Evolutionary conservation across 805 yeast genomes (phyloP).

Genomic region (Nakazawaea ambrosiae): DNA sequence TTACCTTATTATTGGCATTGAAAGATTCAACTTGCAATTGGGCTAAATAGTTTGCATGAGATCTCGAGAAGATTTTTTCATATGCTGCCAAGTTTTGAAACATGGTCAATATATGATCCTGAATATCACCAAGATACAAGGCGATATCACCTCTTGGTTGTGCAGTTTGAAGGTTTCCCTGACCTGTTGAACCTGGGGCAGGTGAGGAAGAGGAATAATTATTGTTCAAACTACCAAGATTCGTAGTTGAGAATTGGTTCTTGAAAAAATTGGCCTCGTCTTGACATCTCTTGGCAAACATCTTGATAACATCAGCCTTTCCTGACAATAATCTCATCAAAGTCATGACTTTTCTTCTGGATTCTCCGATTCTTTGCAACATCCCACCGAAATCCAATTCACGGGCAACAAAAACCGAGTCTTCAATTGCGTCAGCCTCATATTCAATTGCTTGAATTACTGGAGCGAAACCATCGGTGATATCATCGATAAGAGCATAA

Average conservation of each 20-base stretch:
- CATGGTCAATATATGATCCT: constrained; percentile 96
- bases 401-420: constrained; percentile 75
- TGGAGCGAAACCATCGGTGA: constrained; percentile 80
- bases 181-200: constrained; percentile 1
- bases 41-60: constrained; percentile 88
- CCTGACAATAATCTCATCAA: constrained; percentile 83
- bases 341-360: constrained; percentile 89
- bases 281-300: constrained; percentile 93
- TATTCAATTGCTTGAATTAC: constrained; percentile 70
- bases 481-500: constrained; percentile 77
- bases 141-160: constrained; percentile 90
- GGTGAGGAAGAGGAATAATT: background rate
- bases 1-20: constrained; percentile 75
- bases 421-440: constrained; percentile 80
- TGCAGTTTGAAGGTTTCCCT: constrained; percentile 10
- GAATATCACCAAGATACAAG: constrained; percentile 88
- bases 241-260: constrained; percentile 7
- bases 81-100: constrained; percentile 82
- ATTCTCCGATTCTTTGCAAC: constrained; percentile 80
- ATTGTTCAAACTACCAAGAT: constrained; percentile 7
- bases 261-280: constrained; percentile 41
- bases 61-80: constrained; percentile 88
- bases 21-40: constrained; percentile 92
- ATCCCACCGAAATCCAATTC: constrained; percentile 69
- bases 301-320: constrained; percentile 92